A percentile compares a stretch with the other conserved stretches of the same genome.
Conservation (phyloP, 108 stramenopile species). For the Skeletonema potamos region DNA sequence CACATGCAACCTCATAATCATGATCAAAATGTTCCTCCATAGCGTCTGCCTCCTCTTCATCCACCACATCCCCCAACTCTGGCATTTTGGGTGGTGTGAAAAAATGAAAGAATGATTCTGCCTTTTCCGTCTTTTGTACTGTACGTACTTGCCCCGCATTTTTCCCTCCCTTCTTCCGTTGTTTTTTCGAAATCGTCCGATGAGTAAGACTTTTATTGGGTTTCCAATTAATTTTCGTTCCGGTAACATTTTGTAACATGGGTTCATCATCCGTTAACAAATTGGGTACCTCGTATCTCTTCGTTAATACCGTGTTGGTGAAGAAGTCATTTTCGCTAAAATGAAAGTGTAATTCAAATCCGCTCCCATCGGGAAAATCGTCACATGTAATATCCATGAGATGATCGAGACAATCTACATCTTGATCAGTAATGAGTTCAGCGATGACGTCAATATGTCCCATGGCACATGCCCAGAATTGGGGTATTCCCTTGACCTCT, state of each 20-base stretch:
- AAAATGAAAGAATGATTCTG: constrained; percentile 93
- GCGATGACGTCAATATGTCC: constrained; percentile 67
- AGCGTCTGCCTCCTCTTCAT: constrained; percentile 81
- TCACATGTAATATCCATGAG: constrained; percentile 72
- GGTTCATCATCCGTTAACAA: constrained; percentile 91
- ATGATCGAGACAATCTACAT: constrained; percentile 79
- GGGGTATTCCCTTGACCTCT: constrained; percentile 72
- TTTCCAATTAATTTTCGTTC: constrained; percentile 89
- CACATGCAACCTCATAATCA: constrained; percentile 93
- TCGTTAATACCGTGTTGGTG: constrained; percentile 81
- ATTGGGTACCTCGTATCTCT: constrained; percentile 91
- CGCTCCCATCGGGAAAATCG: constrained; percentile 76
- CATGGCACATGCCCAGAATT: constrained; percentile 89
- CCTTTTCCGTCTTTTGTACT: constrained; percentile 64
- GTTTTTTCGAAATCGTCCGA: constrained; percentile 71
- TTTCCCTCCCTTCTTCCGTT: constrained; percentile 79
- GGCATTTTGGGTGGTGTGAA: constrained; percentile 82
- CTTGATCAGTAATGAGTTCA: constrained; percentile 81
- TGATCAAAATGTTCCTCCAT: constrained; percentile 82
- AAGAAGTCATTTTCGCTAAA: constrained; percentile 90
- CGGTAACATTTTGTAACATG: constrained; percentile 83
- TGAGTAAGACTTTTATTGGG: constrained; percentile 57
- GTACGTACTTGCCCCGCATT: constrained; percentile 84
- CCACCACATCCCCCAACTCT: constrained; percentile 59
- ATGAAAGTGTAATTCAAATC: constrained; percentile 86